Percentiles rank a stretch among this genome's conserved stretches.
Conservation (phyloP, 2,329 filamentous ascomycete species). For the Penicillium paneum region DNA sequence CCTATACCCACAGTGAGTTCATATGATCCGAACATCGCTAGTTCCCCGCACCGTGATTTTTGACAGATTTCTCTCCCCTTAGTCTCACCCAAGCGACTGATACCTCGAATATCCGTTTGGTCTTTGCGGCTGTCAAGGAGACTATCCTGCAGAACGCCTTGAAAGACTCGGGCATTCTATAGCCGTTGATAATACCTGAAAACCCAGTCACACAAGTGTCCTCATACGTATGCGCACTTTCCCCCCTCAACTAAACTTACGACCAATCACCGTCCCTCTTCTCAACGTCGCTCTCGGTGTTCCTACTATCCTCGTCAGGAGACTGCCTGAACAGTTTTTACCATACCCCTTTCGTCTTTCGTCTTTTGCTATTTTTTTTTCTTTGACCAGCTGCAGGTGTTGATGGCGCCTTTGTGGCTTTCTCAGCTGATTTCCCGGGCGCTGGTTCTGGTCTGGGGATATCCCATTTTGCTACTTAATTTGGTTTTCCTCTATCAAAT, state of each 20-base stretch:
- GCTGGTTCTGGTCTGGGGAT: slow-evolving; percentile 18
- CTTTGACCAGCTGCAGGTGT: slow-evolving; percentile 24
- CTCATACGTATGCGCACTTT: not conserved
- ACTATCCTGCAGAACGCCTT: slow-evolving; percentile 97
- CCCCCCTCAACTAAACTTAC: not conserved
- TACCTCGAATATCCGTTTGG: slow-evolving; percentile 94
- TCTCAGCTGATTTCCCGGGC: slow-evolving; percentile 18
- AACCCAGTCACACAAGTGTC: not conserved
- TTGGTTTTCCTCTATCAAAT: slow-evolving; percentile 11
- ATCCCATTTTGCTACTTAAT: slow-evolving; percentile 15
- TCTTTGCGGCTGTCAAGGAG: slow-evolving; percentile 97
- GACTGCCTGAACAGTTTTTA: slow-evolving; percentile 5
- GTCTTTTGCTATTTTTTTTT: slow-evolving; percentile 13
- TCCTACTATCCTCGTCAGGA: not conserved
- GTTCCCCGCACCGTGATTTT: not conserved
- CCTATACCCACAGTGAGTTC: slow-evolving; percentile 89
- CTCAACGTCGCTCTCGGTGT: slow-evolving; percentile 7
- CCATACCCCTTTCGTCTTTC: slow-evolving; percentile 4
- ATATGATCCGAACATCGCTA: not conserved
- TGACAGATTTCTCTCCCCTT: slow-evolving; percentile 26
- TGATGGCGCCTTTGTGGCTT: slow-evolving; percentile 16
- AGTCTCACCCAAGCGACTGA: slow-evolving; percentile 98
- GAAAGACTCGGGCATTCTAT: slow-evolving; percentile 95
- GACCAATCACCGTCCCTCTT: slow-evolving; percentile 1
- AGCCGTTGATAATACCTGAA: slow-evolving; percentile 5